Base-by-base conservation (phyloP, 768 basidiomycete species). In the Fistulinella prunicolor region DNA sequence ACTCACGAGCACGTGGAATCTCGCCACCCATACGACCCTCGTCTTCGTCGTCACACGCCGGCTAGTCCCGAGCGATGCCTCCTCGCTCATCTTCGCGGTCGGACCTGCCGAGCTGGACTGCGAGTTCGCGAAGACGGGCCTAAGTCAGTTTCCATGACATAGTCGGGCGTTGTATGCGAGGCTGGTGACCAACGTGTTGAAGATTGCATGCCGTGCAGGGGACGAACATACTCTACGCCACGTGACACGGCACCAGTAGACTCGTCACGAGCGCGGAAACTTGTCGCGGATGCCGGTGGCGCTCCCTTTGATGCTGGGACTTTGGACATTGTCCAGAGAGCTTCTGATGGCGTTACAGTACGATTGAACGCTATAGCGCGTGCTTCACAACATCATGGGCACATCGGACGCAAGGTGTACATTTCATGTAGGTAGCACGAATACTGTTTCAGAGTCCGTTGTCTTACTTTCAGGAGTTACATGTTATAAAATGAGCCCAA, bases 91-190 rank as follows among this genome's bases (percentile, higher is more conserved):
- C 37, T 35, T 44, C 6, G 46, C 73, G 2, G 71, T 92, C 20
- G 80, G 84, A 14, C 89, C 90, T 0, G 73, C 83, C 0, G 89
- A 93, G 58, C 76, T 94, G 30, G 84, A 89, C 65, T 93, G 78
- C 61, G 86, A 91, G 53, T 92, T 84, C 62, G 87, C 93, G 47
- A 91, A 92, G 61, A 74, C 78, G 6, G 86, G 80, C 3, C 65
- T 92, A 30, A 71, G 73, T 14, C 67, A 49, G 16, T 89, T 82
- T 78, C 86, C 88, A 0, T 66, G 70, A 60, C 71, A 78, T 30
- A 85, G 77, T 57, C 81, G 77, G 77, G 46, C 79, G 3, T 63
- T 84, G 37, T 92, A 94, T 56, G 63, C 72, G 1, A 82, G 78
- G 0, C 75, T 94, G 9, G 75, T 86, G 0, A 67, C 68, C 1